Evolutionary conservation across 2,329 filamentous ascomycete species (phyloP), one percentile per base, ranked within the genome.

Genomic region (Ceratocystiopsis sp.): DNA sequence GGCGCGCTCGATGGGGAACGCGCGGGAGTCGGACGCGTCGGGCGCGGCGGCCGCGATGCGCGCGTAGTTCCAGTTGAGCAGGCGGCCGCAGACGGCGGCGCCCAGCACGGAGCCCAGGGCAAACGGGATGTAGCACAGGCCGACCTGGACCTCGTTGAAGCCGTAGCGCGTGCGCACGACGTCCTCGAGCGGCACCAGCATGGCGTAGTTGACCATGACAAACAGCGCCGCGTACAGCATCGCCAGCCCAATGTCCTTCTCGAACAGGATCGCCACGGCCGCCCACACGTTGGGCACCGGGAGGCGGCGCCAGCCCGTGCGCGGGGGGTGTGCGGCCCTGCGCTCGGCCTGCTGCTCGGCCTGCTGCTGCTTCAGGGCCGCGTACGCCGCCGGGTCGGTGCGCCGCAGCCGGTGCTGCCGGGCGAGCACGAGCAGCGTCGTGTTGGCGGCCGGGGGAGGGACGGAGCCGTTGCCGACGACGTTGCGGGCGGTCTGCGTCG

Each of bases 31-130:
- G 35, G 57, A 54, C 44, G 56, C 56, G 37, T 63, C 64, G 36
- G 74, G 59, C 0, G 60, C 51, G 25, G 77, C 59, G 16, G 68
- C 67, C 2, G 73, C 72, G 36, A 71, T 61, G 11, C 73, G 66
- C 0, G 63, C 60, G 52, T 75, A 82, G 53, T 78, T 75, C 61
- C 66, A 69, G 55, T 82, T 75, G 8, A 80, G 61, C 4, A 78
- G 50, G 37, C 63, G 62, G 13, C 77, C 72, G 0, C 59, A 55
- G 1, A 56, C 48, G 15, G 59, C 40, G 2, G 59, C 53, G 5
- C 61, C 59, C 2, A 60, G n/a, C 15, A 61, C 54, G 25, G 58
- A 59, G 3, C 62, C 63, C 8, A 52, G 46, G 3, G 58, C 57
- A 45, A 59, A 59, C 9, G 63, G 61, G 10, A 64, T 55, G 48